Conservation (phyloP, 495 filamentous ascomycete genomes). For the Thozetella sp. region DNA sequence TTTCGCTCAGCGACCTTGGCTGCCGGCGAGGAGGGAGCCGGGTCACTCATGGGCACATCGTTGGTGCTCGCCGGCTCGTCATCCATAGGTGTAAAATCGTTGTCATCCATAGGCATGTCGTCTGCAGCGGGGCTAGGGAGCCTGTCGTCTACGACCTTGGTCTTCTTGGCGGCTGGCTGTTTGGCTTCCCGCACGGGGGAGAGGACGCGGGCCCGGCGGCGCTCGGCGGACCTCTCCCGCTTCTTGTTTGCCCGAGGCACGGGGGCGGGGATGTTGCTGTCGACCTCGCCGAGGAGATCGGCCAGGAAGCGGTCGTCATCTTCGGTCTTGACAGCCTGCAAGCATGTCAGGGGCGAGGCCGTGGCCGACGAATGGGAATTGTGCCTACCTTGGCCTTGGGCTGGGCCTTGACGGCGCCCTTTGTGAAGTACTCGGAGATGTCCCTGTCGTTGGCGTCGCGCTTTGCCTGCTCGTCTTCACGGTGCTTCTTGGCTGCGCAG, state of each 20-base stretch:
- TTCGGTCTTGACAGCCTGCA: conserved; percentile 63
- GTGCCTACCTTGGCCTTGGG: conserved; percentile 86
- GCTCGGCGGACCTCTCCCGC: conserved; percentile 69
- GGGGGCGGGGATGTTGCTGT: conserved; percentile 72
- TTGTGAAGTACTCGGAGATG: conserved; percentile 92
- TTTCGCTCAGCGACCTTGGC: conserved; percentile 80
- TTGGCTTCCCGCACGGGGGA: conserved; percentile 64
- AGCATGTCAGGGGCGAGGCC: background rate
- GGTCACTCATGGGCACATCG: conserved; percentile 78
- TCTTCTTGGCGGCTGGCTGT: conserved; percentile 47
- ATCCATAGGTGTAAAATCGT: conserved; percentile 53
- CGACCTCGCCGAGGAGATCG: conserved; percentile 84
- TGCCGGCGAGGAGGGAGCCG: conserved; percentile 82
- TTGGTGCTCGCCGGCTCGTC: conserved; percentile 45
- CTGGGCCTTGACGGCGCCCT: conserved; percentile 63
- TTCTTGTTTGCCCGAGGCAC: conserved; percentile 54
- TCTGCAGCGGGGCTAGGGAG: conserved; percentile 44
- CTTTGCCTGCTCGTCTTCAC: conserved; percentile 85
- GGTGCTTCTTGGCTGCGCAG: conserved; percentile 74
- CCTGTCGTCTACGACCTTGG: conserved; percentile 47
- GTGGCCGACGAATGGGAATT: too few relatives aligned
- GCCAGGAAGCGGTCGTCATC: conserved; percentile 87
- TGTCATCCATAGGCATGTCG: conserved; percentile 54
- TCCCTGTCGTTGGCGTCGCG: conserved; percentile 85
- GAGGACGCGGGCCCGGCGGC: conserved; percentile 76